phyloP scores from a whole-genome alignment of 139 green algal genomes.

The Marvania coccoides region DNA sequence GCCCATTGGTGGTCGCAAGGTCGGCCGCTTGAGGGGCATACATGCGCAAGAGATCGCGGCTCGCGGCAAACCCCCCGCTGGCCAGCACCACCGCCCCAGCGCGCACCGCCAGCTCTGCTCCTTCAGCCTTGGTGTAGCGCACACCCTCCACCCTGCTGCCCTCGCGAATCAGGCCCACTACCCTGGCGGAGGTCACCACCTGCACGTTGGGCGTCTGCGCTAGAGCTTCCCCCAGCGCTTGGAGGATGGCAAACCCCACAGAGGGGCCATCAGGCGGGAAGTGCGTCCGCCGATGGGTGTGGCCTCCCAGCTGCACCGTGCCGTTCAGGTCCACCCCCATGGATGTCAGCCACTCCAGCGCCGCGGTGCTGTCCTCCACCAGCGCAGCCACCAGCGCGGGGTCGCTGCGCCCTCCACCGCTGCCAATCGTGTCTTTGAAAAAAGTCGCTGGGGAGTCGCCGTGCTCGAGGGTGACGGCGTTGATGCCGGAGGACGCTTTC shows the following conservation, averaged over 20 bases:
- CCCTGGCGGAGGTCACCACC: conserved; percentile 15
- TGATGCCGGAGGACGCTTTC: conserved; percentile 68
- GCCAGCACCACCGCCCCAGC: conserved; percentile 49
- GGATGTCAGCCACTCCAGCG: conserved; percentile 33
- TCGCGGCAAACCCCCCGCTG: conserved; percentile 61
- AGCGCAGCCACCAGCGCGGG: conserved; percentile 43
- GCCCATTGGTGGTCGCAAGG: conserved; percentile 67
- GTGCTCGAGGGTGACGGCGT: conserved; percentile 33
- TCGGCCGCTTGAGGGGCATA: conserved; percentile 21
- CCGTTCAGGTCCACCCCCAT: conserved; percentile 32
- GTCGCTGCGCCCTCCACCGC: conserved; percentile 45
- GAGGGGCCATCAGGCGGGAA: conserved; percentile 29
- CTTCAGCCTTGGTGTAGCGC: neutral
- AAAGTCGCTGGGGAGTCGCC: conserved; percentile 34
- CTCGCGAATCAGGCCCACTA: neutral
- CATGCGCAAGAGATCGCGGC: conserved; percentile 34
- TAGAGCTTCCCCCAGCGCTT: conserved; percentile 12
- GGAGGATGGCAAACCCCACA: conserved; percentile 52
- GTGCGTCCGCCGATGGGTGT: conserved; percentile 27
- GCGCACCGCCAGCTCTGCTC: conserved; percentile 1
- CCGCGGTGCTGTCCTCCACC: conserved; percentile 30
- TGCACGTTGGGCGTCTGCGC: conserved; percentile 5
- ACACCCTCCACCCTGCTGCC: conserved; percentile 2
- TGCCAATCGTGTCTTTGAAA: conserved; percentile 33
- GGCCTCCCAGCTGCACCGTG: conserved; percentile 45